phyloP scores from a whole-genome alignment of 2,329 filamentous ascomycete genomes.

The Chalara sp. region DNA sequence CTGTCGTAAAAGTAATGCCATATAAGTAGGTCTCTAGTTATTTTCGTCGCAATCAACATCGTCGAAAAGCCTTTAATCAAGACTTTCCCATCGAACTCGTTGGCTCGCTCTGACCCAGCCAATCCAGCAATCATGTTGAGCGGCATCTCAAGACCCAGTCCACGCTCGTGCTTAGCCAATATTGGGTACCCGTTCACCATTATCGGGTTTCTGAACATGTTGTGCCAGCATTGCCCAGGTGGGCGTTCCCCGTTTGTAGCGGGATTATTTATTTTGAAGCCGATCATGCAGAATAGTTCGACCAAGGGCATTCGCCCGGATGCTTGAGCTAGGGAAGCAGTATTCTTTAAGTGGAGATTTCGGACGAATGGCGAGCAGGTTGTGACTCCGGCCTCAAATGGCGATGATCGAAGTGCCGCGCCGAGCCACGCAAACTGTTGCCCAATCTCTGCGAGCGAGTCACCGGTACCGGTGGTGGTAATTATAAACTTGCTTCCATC shows the following conservation, averaged over 20 bases:
- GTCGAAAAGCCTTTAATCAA: constrained; percentile 7
- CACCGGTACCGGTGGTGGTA: neutral
- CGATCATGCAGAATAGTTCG: neutral
- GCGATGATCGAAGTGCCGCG: neutral
- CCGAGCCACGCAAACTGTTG: neutral
- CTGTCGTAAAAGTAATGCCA: constrained; percentile 3
- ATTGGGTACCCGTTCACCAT: neutral
- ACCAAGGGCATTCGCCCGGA: neutral
- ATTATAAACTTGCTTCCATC: neutral
- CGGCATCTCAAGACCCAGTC: neutral
- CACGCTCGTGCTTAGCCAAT: neutral
- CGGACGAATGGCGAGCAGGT: neutral
- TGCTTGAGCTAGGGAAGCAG: neutral
- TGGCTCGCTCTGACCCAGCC: neutral
- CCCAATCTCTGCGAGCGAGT: neutral
- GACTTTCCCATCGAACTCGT: neutral
- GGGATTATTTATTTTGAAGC: neutral
- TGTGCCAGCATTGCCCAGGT: neutral
- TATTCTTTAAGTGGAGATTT: neutral
- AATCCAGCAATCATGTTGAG: constrained; percentile 2
- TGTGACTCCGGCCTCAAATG: neutral
- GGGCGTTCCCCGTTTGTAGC: neutral
- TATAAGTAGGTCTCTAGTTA: neutral
- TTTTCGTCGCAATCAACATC: constrained; percentile 1
- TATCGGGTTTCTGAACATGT: neutral